Evolutionary conservation across 2,329 filamentous ascomycete genomes (phyloP), one percentile per base, ranked within the genome.

Genomic region (Neofusicoccum parvum): DNA sequence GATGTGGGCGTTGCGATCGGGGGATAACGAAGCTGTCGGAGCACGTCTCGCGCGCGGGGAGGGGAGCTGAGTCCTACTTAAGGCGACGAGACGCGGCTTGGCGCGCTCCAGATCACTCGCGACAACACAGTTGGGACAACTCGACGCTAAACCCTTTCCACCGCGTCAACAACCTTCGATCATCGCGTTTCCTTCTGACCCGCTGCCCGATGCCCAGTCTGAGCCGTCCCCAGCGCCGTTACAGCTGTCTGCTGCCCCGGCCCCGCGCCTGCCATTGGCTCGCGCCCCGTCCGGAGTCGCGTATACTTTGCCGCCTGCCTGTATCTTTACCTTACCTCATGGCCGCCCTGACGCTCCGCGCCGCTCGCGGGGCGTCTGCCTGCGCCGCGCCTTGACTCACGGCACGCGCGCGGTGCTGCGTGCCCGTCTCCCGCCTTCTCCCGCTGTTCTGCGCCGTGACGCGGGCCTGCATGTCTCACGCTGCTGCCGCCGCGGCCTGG

Each of bases 81-180:
- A 60, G 56, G 56, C 56, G 56, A 46, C 39, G 56, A 60, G 56
- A 60, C 43, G 56, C 56, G 56, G 62, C 62, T 58, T 54, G 62
- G 51, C 51, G 34, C 32, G 62, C 53, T 58, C 27, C 51, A 65
- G 53, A 65, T 65, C 62, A 65, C 51, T 65, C 53, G 39, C 62
- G 58, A 56, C 62, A 65, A 65, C 62, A 56, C 37, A 32, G 39
- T 48, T 50, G 27, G 39, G 34, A 41, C 62, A 15, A 41, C 39
- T 39, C 62, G 34, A 65, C 62, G 62, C 62, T 65, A 65, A 65
- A 65, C 62, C 62, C 53, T 48, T 48, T 65, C 62, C 43, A 41
- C 32, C 43, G 36, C 51, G n/a, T 58, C 62, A 59, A 58, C 62
- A 65, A 49, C 50, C 36, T 50, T 48, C 56, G 43, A 60, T 46